Evolutionary conservation across 768 basidiomycete species (phyloP).

Genomic region (Neoboletus magnificus): DNA sequence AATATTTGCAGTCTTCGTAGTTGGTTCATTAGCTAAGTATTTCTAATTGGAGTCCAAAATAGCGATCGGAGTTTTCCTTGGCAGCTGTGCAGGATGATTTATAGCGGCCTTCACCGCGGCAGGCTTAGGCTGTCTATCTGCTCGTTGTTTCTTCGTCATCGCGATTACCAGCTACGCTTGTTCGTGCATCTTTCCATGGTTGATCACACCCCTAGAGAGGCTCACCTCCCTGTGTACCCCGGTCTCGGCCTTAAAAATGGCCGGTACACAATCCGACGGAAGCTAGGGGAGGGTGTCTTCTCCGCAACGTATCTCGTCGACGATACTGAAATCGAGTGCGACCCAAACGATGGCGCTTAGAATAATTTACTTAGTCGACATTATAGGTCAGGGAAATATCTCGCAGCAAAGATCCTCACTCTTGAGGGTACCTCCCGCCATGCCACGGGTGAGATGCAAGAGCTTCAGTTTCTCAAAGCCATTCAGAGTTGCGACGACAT

Average conservation of each 20-base stretch:
- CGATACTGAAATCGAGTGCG: background rate
- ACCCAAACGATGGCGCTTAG: background rate
- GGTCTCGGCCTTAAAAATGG: background rate
- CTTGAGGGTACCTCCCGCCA: background rate
- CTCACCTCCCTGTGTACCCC: background rate
- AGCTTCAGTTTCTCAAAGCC: background rate
- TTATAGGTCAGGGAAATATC: background rate
- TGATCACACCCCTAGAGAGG: background rate
- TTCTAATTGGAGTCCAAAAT: background rate
- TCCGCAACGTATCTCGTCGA: background rate
- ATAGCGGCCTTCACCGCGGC: background rate
- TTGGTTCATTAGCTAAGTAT: no score
- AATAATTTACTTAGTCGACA: background rate
- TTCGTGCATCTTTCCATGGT: background rate
- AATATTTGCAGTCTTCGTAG: no score
- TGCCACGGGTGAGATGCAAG: background rate
- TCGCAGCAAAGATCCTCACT: background rate
- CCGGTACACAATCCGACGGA: background rate
- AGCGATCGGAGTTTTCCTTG: background rate
- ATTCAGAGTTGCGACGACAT: background rate
- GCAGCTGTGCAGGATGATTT: background rate
- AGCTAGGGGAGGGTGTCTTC: background rate
- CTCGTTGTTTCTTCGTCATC: background rate
- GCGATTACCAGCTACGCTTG: background rate
- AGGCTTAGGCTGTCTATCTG: background rate